phyloP scores from a whole-genome alignment of 2,329 filamentous ascomycete species.

The Trichoderma citrinoviride region DNA sequence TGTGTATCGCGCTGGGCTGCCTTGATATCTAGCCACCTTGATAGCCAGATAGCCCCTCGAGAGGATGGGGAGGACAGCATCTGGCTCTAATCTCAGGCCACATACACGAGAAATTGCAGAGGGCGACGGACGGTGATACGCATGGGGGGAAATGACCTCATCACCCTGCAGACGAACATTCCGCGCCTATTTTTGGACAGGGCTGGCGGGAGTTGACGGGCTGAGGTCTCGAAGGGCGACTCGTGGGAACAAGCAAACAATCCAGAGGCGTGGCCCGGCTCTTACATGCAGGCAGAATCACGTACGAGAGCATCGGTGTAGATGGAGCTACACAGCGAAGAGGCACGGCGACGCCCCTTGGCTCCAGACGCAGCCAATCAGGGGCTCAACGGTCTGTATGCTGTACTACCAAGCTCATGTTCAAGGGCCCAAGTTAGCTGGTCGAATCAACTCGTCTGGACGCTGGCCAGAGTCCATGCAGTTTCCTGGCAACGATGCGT shows the following conservation, averaged over 20 bases:
- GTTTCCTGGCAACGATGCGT: background rate
- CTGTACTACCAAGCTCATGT: slow-evolving; percentile 1
- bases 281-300: background rate
- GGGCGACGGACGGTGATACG: background rate
- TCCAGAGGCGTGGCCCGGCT: background rate
- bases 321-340: background rate
- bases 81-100: background rate
- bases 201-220: background rate
- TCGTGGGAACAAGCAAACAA: slow-evolving; percentile 4
- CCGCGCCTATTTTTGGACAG: slow-evolving; percentile 18
- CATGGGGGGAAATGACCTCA: slow-evolving; percentile 9
- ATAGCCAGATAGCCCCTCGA: background rate
- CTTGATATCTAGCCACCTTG: background rate
- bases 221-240: background rate
- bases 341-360: background rate
- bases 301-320: slow-evolving; percentile 10
- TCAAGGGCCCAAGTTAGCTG: background rate
- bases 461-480: background rate
- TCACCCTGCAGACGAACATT: background rate
- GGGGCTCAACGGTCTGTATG: background rate
- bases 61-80: background rate
- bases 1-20: background rate
- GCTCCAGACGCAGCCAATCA: slow-evolving; percentile 9
- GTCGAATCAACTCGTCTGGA: background rate
- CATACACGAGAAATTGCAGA: slow-evolving; percentile 13